Conservation (phyloP, 306 rosid species). For the Datisca glomerata region DNA sequence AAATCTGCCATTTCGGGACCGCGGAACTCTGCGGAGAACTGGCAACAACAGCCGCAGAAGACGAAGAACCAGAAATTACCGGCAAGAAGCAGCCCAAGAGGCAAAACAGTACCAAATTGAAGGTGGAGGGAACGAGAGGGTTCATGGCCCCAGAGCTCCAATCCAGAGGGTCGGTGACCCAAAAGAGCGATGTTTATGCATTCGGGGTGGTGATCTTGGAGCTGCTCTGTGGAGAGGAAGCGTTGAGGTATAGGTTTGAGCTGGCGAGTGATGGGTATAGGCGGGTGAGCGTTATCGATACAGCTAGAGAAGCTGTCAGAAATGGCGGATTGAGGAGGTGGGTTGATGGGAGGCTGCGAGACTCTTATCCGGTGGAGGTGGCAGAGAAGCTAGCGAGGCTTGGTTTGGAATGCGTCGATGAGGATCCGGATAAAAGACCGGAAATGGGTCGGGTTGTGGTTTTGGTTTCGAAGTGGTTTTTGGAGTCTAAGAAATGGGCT, state of each 20-base stretch:
- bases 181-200: slow-evolving; percentile 61
- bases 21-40: slow-evolving; percentile 52
- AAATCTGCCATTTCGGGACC: slow-evolving; percentile 69
- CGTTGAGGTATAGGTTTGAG: slow-evolving; percentile 34
- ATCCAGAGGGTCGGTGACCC: slow-evolving; percentile 36
- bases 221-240: slow-evolving; percentile 64
- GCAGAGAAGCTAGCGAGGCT: slow-evolving; percentile 51
- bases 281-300: slow-evolving; percentile 53
- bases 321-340: slow-evolving; percentile 41
- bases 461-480: slow-evolving; percentile 46
- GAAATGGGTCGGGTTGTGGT: slow-evolving; percentile 53
- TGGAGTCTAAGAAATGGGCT: slow-evolving; percentile 62
- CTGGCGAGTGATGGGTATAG: slow-evolving; percentile 22
- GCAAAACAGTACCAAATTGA: slow-evolving; percentile 24
- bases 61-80: neutral
- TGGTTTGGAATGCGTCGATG: slow-evolving; percentile 41
- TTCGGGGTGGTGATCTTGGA: slow-evolving; percentile 76
- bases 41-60: neutral
- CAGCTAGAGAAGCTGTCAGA: slow-evolving; percentile 38
- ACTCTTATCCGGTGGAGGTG: slow-evolving; percentile 64
- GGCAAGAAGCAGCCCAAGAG: slow-evolving; percentile 4
- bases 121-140: slow-evolving; percentile 62
- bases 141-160: slow-evolving; percentile 79
- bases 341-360: slow-evolving; percentile 58
- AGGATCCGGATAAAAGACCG: slow-evolving; percentile 50